phyloP scores from a whole-genome alignment of 192 early-diverging fungal genomes.

The Gryganskiella cystojenkinii region DNA sequence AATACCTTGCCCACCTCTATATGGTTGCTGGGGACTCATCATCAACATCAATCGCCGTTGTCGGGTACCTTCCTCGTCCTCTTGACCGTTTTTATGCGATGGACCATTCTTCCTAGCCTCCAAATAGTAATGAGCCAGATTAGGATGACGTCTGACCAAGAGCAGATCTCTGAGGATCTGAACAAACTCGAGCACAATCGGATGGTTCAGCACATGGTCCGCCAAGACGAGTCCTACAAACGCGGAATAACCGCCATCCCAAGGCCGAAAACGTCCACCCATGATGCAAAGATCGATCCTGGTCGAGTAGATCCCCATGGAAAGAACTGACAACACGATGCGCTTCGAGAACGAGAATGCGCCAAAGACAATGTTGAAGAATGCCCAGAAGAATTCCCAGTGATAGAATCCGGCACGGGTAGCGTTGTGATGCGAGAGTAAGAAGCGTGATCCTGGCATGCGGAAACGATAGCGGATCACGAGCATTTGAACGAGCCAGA shows the following conservation, averaged over 20 bases:
- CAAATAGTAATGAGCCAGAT: slow-evolving; percentile 25
- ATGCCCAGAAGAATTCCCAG: slow-evolving; percentile 53
- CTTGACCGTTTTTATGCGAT: neutral
- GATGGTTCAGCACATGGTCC: slow-evolving; percentile 46
- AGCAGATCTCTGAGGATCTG: slow-evolving; percentile 43
- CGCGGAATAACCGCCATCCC: slow-evolving; percentile 50
- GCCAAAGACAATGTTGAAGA: slow-evolving; percentile 53
- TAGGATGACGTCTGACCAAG: slow-evolving; percentile 10
- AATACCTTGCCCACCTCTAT: neutral
- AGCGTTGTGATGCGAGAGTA: slow-evolving; percentile 30
- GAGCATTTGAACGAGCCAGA: slow-evolving; percentile 50
- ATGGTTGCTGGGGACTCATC: slow-evolving; percentile 13
- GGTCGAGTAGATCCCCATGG: slow-evolving; percentile 34
- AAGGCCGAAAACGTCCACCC: slow-evolving; percentile 47
- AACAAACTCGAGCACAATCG: slow-evolving; percentile 46
- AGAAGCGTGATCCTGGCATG: slow-evolving; percentile 46
- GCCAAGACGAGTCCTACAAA: slow-evolving; percentile 48
- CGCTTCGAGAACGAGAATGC: slow-evolving; percentile 48
- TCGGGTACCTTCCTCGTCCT: neutral
- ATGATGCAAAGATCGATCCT: slow-evolving; percentile 46
- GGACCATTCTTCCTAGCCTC: neutral
- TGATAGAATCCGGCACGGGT: slow-evolving; percentile 36
- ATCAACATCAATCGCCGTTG: slow-evolving; percentile 19
- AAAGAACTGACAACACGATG: slow-evolving; percentile 23
- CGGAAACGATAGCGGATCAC: slow-evolving; percentile 48